These are phyloP conservation scores for Viola pubescens DNA, from an alignment of 441 rosid genomes.

Conservation along the genomic window DNA sequence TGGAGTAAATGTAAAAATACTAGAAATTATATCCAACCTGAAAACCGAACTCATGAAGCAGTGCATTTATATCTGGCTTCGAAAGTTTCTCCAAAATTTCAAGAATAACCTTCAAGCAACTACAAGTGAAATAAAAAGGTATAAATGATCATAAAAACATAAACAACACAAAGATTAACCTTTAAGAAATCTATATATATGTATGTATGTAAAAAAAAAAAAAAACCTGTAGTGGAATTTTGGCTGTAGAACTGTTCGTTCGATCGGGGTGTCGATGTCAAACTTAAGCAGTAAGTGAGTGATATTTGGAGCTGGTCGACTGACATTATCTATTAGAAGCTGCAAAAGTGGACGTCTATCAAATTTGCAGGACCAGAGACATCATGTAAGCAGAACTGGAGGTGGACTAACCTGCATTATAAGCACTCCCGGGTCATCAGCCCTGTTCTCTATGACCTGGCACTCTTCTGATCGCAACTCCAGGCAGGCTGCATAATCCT, in stretches of 20 bases:
- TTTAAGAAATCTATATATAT: not conserved
- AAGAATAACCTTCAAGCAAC: constrained; percentile 94
- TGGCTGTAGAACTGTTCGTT: constrained; percentile 82
- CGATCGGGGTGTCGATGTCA: constrained; percentile 73
- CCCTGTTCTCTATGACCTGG: constrained; percentile 56
- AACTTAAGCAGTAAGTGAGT: constrained; percentile 89
- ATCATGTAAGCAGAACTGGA: too few relatives aligned
- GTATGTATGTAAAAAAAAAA: constrained; percentile 7
- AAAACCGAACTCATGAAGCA: constrained; percentile 87
- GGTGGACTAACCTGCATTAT: constrained; percentile 69
- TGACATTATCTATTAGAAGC: constrained; percentile 81
- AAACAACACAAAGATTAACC: not conserved
- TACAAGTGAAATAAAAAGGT: constrained; percentile 27
- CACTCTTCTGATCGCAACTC: constrained; percentile 78
- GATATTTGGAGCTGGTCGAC: constrained; percentile 88
- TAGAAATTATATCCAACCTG: constrained; percentile 48
- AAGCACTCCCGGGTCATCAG: constrained; percentile 77
- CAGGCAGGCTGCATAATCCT: constrained; percentile 97
- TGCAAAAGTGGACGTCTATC: constrained; percentile 26
- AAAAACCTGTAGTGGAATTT: constrained; percentile 88
- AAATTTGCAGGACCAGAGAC: constrained; percentile 7
- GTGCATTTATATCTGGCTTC: constrained; percentile 72
- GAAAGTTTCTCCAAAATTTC: constrained; percentile 73
- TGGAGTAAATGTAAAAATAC: constrained; percentile 4
- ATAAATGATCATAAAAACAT: constrained; percentile 7